Conservation (phyloP, 345 rosid species). For the Firmiana major region DNA sequence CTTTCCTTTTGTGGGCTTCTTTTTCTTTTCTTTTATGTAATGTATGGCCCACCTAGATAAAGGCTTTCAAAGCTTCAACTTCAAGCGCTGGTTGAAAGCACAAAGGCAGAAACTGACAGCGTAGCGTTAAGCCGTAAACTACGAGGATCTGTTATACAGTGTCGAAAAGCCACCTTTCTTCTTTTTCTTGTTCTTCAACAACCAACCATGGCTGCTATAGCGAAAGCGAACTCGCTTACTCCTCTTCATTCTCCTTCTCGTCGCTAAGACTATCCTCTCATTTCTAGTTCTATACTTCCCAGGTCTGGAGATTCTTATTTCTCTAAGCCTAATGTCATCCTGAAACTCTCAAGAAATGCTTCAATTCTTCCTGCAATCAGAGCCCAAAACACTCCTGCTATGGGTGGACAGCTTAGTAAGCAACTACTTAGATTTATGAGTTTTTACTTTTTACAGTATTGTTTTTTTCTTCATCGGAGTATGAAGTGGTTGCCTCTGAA, state of each 20-base stretch:
- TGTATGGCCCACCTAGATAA: not conserved
- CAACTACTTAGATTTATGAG: not conserved
- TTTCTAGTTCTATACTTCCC: constrained; percentile 30
- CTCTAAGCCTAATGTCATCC: constrained; percentile 21
- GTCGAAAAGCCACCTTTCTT: not conserved
- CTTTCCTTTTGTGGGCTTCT: not conserved
- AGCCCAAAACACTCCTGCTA: constrained; percentile 55
- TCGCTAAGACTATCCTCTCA: constrained; percentile 27
- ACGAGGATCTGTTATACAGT: constrained; percentile 11
- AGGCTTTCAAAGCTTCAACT: not conserved
- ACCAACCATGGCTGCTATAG: constrained; percentile 36
- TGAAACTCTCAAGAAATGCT: constrained; percentile 25
- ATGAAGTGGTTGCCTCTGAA: not conserved
- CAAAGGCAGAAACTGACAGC: not conserved
- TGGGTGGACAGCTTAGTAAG: not conserved
- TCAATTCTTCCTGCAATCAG: constrained; percentile 38
- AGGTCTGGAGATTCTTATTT: constrained; percentile 26
- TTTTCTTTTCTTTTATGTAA: not conserved
- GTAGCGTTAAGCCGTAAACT: constrained; percentile 26
- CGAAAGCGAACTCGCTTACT: constrained; percentile 24
- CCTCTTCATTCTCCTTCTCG: constrained; percentile 19
- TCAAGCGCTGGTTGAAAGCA: not conserved
- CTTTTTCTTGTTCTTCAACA: not conserved
- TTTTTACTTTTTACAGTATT: not conserved
- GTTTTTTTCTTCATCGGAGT: not conserved